Conservation (phyloP, 2,329 filamentous ascomycete species). For the Trichoderma pleuroti region DNA sequence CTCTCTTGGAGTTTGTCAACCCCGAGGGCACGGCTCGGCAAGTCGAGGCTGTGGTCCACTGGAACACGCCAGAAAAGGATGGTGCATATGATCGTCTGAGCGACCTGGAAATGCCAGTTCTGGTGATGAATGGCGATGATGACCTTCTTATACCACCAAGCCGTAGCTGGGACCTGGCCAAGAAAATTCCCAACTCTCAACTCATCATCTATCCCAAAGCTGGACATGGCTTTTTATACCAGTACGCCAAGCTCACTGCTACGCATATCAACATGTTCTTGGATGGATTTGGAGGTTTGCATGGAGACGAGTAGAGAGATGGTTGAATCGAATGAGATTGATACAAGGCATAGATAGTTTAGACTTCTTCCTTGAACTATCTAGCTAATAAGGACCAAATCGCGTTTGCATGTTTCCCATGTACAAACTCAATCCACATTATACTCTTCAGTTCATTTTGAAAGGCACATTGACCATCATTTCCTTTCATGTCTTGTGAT, state of each 20-base stretch:
- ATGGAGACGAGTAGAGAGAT: not conserved
- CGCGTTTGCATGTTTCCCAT: not conserved
- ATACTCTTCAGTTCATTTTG: not conserved
- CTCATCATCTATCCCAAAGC: slow-evolving; percentile 34
- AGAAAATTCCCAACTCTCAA: slow-evolving; percentile 24
- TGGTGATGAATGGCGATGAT: slow-evolving; percentile 37
- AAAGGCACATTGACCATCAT: not conserved
- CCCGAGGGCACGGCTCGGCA: not conserved
- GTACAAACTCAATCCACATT: not conserved
- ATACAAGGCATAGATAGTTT: not conserved
- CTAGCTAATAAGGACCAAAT: not conserved
- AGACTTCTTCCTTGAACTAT: not conserved
- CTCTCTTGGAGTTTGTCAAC: not conserved
- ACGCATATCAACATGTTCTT: not conserved
- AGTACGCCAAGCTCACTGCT: slow-evolving; percentile 26
- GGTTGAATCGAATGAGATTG: not conserved
- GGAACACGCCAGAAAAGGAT: not conserved
- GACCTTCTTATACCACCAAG: not conserved
- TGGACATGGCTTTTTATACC: slow-evolving; percentile 36
- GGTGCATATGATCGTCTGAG: slow-evolving; percentile 29
- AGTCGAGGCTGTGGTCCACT: not conserved
- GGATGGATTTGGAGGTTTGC: not conserved
- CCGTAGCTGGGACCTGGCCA: not conserved
- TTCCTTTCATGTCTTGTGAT: not conserved
- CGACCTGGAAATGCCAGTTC: slow-evolving; percentile 33